Conservation (phyloP, 306 rosid genomes). For the Purshia tridentata region DNA sequence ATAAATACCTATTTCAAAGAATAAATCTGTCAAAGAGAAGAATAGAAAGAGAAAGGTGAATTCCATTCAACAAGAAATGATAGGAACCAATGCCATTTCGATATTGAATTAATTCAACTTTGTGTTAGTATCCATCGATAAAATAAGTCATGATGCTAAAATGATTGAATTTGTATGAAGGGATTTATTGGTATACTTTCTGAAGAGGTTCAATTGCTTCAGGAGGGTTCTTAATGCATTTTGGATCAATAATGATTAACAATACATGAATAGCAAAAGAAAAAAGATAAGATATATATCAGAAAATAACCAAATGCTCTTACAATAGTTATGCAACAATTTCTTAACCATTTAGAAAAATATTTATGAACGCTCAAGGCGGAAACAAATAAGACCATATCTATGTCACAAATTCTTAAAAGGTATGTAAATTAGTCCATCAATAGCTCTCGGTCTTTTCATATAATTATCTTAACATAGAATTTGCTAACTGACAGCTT, state of each 20-base stretch:
- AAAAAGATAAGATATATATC: background rate
- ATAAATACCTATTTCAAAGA: background rate
- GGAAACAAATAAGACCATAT: background rate
- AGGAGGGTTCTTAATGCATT: background rate
- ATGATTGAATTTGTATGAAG: background rate
- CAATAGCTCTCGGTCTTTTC: background rate
- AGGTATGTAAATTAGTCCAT: background rate
- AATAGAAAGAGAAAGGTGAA: background rate
- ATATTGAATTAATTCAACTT: background rate
- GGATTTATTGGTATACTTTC: background rate
- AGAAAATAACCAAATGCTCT: background rate
- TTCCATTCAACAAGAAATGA: background rate
- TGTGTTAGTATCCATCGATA: background rate
- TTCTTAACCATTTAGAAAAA: too few species aligned
- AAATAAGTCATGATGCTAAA: background rate
- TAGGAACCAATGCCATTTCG: background rate
- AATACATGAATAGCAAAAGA: background rate
- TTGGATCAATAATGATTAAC: background rate
- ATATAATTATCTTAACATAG: background rate
- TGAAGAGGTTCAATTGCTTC: background rate
- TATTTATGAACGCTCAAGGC: background rate
- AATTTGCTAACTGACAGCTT: constrained; percentile 9
- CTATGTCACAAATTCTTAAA: background rate
- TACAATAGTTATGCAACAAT: background rate
- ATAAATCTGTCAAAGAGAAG: background rate